Base-by-base conservation (phyloP, 805 yeast species). In the Ogataea kodamae region DNA sequence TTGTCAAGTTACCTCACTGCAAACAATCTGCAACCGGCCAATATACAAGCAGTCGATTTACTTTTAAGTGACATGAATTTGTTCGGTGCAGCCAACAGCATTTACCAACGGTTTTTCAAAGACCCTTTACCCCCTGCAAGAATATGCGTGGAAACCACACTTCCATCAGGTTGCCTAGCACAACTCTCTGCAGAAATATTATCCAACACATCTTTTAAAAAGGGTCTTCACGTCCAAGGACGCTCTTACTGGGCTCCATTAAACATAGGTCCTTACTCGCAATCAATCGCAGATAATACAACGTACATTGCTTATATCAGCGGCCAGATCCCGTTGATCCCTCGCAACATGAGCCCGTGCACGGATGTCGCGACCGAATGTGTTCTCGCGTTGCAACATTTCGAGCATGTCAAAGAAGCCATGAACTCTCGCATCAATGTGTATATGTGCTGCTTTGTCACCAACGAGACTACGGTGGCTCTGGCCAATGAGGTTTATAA, bases 201-300 rank as follows among this genome's bases (percentile, higher is more conserved):
- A 11, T 45, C 57, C 16, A 49, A 60, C 19, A 25, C 54, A 20
- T 27, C 17, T 0, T 46, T 45, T 8, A 81, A 81, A 46, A 62
- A 61, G 18, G 96, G 97, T 0, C 63, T 90, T 10, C 97, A 92
- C 52, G 87, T 92, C 6, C 90, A 92, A 49, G 88, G 97, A 1
- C 69, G 89, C 39, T 88, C 97, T 24, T 89, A 84, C 55, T 92
- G 98, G 98, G 97, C 97, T 0, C 98, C 98, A 0, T 90, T 95
- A 22, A 92, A 92, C 47, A 92, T 92, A 28, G 98, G 98, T 0
- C 98, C 98, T 0, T 92, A 92, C 54, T 90, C 98, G 0, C 98
- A 92, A 58, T 74, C 89, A 0, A 75, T 78, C 8, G 57, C 71
- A 4, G 78, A 76, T 42, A 56, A 50, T 9, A 53, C 53, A 12